Conservation (phyloP, 192 early-diverging fungal species). For the Coemansia sp. region DNA sequence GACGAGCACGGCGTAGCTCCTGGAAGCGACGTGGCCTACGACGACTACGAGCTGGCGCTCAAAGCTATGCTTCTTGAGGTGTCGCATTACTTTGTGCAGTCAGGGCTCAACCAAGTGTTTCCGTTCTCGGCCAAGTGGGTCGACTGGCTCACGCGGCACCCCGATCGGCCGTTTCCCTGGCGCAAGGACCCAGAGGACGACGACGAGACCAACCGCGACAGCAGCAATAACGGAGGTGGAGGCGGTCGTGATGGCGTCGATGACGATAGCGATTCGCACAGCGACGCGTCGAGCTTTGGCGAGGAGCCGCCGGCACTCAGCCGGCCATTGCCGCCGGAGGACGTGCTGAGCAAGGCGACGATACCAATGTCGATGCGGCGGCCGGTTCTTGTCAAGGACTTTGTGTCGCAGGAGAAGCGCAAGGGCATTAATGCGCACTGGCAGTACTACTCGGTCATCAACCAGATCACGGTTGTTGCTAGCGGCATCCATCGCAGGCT, state of each 20-base stretch:
- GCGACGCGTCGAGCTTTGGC: slow-evolving; percentile 47
- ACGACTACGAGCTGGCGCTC: slow-evolving; percentile 38
- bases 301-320: slow-evolving; percentile 39
- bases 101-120: slow-evolving; percentile 42
- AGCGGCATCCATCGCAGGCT: slow-evolving; percentile 41
- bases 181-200: slow-evolving; percentile 50
- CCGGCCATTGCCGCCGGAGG: slow-evolving; percentile 43
- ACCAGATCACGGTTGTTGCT: slow-evolving; percentile 44
- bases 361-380: slow-evolving; percentile 51
- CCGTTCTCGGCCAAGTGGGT: slow-evolving; percentile 53
- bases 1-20: slow-evolving; percentile 12
- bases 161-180: slow-evolving; percentile 49
- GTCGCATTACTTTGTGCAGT: slow-evolving; percentile 51
- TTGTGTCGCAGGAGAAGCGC: slow-evolving; percentile 45
- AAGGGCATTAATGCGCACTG: slow-evolving; percentile 53
- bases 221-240: not conserved
- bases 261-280: slow-evolving; percentile 21
- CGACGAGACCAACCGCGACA: slow-evolving; percentile 10
- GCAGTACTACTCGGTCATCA: slow-evolving; percentile 56
- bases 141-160: slow-evolving; percentile 45
- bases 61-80: slow-evolving; percentile 43
- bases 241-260: slow-evolving; percentile 5
- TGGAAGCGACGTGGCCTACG: slow-evolving; percentile 12
- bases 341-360: slow-evolving; percentile 44
- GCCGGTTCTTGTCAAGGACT: slow-evolving; percentile 34